Conservation (phyloP, 331 rosid species). For the Malus hybrid region DNA sequence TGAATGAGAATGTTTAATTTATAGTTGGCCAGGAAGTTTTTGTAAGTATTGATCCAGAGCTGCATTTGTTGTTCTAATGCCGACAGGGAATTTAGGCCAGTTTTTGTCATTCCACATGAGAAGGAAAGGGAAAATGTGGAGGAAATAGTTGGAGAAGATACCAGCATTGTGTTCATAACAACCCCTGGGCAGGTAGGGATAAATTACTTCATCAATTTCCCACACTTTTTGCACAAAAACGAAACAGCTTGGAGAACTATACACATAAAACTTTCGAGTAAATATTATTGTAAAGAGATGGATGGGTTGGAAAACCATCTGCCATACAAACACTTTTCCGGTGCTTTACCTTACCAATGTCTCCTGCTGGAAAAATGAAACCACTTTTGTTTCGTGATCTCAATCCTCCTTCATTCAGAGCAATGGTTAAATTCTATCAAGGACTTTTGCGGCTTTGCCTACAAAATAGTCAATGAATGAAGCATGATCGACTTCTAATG, state of each 20-base stretch:
- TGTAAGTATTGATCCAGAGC: background rate
- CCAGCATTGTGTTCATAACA: constrained; percentile 71
- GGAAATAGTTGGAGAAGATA: constrained; percentile 52
- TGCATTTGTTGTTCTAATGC: background rate
- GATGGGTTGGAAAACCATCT: background rate
- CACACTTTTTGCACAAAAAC: background rate
- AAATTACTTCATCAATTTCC: background rate
- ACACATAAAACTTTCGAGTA: background rate
- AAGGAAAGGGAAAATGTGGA: constrained; percentile 77
- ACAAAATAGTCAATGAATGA: background rate
- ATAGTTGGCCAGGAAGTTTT: too few relatives aligned
- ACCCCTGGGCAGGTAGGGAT: constrained; percentile 84
- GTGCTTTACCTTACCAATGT: background rate
- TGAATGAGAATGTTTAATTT: too few relatives aligned
- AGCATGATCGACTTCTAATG: background rate
- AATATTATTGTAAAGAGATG: background rate
- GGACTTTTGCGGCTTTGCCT: too few relatives aligned
- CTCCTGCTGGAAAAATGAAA: background rate
- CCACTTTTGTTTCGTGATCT: background rate
- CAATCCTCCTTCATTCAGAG: background rate
- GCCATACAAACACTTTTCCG: background rate
- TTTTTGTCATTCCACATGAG: constrained; percentile 92
- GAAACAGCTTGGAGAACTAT: background rate
- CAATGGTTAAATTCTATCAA: background rate
- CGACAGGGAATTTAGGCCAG: constrained; percentile 67